These are phyloP conservation scores for Suhomyces bribrorum DNA, from an alignment of 1,139 yeast genomes.

Conservation along the genomic window DNA sequence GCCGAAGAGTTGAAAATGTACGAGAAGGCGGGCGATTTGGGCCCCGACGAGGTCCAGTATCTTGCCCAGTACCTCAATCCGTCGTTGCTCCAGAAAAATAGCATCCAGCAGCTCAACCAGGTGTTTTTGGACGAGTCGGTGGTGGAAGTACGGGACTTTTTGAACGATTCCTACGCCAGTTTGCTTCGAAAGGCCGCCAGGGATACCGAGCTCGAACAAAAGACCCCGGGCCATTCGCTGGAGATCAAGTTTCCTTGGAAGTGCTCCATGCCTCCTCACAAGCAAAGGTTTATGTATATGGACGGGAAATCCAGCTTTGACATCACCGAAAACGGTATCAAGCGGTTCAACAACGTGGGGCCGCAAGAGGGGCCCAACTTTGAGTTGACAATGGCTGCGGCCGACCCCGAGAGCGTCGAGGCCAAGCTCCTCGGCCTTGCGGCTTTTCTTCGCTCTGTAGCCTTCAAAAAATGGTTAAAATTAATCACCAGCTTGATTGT, in stretches of 20 bases:
- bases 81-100: conserved; percentile 45
- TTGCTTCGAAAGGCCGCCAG: conserved; percentile 51
- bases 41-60: conserved; percentile 44
- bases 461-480: conserved; percentile 72
- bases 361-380: conserved; percentile 60
- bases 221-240: conserved; percentile 56
- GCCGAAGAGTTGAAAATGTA: conserved; percentile 28
- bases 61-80: conserved; percentile 58
- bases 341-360: conserved; percentile 33
- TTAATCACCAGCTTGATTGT: conserved; percentile 65
- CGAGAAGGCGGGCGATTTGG: conserved; percentile 21
- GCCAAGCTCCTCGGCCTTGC: conserved; percentile 54
- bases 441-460: conserved; percentile 55
- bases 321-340: conserved; percentile 31
- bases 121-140: conserved; percentile 68
- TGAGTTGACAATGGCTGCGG: conserved; percentile 24
- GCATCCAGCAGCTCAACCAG: conserved; percentile 46
- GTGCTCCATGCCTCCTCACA: conserved; percentile 91
- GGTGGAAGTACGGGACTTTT: conserved; percentile 63
- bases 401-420: conserved; percentile 23
- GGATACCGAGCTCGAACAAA: conserved; percentile 52
- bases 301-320: conserved; percentile 56
- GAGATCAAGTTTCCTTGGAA: conserved; percentile 81
- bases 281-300: conserved; percentile 81
- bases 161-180: conserved; percentile 57